phyloP scores from a whole-genome alignment of 768 basidiomycete species.

The Phaeolepiota aurea region DNA sequence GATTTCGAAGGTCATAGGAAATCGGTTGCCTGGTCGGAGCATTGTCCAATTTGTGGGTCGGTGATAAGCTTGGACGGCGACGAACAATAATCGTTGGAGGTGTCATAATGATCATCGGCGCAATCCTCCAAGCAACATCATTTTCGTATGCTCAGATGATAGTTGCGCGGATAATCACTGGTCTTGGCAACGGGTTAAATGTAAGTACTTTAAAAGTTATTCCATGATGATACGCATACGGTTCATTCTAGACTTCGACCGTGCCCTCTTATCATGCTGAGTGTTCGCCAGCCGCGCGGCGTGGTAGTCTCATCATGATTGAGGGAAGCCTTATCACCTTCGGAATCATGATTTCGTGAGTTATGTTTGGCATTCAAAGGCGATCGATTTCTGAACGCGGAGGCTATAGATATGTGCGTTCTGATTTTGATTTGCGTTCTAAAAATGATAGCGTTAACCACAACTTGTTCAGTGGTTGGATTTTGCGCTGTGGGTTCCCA shows the following conservation, averaged over 20 bases:
- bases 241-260: slow-evolving; percentile 42
- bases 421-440: too few relatives aligned
- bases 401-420: not conserved
- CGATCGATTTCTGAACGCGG: too few relatives aligned
- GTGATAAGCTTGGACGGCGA: slow-evolving; percentile 52
- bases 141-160: slow-evolving; percentile 54
- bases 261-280: slow-evolving; percentile 61
- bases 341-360: slow-evolving; percentile 56
- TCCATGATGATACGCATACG: not conserved
- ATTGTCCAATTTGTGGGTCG: slow-evolving; percentile 50
- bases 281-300: slow-evolving; percentile 48
- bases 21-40: slow-evolving; percentile 60
- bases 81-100: slow-evolving; percentile 51
- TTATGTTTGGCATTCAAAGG: slow-evolving; percentile 7
- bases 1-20: slow-evolving; percentile 28
- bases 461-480: slow-evolving; percentile 67
- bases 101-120: slow-evolving; percentile 53
- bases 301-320: slow-evolving; percentile 58
- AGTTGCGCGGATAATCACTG: slow-evolving; percentile 52
- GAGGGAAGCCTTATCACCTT: slow-evolving; percentile 58
- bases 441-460: too few relatives aligned
- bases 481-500: slow-evolving; percentile 39
- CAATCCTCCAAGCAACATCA: slow-evolving; percentile 49
- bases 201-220: slow-evolving; percentile 18
- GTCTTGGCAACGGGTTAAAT: slow-evolving; percentile 59